Evolutionary conservation across 1,284 basidiomycete genomes (phyloP).

Genomic region (Tilletia caries): DNA sequence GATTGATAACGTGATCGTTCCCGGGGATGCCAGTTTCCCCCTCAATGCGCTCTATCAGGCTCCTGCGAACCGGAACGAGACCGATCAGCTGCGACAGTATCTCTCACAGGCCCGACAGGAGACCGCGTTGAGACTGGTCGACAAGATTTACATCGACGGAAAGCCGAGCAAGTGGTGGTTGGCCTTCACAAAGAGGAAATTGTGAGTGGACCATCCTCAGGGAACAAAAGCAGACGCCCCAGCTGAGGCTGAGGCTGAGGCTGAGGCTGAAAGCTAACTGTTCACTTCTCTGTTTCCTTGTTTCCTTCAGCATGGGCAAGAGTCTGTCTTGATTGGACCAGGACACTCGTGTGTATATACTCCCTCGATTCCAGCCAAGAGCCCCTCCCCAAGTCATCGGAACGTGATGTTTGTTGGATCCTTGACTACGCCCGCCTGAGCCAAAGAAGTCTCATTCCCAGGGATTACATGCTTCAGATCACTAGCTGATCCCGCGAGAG

Average conservation of each 20-base stretch:
- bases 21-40: slow-evolving; percentile 92
- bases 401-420: too few relatives aligned
- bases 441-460: too few relatives aligned
- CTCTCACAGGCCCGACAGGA: slow-evolving; percentile 90
- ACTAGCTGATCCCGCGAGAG: too few relatives aligned
- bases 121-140: slow-evolving; percentile 76
- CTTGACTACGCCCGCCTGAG: too few relatives aligned
- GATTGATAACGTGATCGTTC: slow-evolving; percentile 82
- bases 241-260: neutral
- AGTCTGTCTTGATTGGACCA: slow-evolving; percentile 26
- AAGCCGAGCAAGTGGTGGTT: slow-evolving; percentile 99
- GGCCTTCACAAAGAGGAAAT: slow-evolving; percentile 69
- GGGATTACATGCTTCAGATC: too few relatives aligned
- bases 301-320: slow-evolving; percentile 43
- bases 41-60: slow-evolving; percentile 86
- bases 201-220: slow-evolving; percentile 27
- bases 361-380: too few relatives aligned
- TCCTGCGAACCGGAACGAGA: slow-evolving; percentile 73
- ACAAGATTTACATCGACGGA: slow-evolving; percentile 78
- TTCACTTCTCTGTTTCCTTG: neutral
- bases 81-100: slow-evolving; percentile 83
- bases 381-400: too few relatives aligned
- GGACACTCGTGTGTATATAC: neutral
- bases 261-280: neutral
- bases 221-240: neutral